Percentiles rank a stretch among this genome's conserved stretches.
Conservation (phyloP, 1,139 yeast species). For the Geotrichum australiense region DNA sequence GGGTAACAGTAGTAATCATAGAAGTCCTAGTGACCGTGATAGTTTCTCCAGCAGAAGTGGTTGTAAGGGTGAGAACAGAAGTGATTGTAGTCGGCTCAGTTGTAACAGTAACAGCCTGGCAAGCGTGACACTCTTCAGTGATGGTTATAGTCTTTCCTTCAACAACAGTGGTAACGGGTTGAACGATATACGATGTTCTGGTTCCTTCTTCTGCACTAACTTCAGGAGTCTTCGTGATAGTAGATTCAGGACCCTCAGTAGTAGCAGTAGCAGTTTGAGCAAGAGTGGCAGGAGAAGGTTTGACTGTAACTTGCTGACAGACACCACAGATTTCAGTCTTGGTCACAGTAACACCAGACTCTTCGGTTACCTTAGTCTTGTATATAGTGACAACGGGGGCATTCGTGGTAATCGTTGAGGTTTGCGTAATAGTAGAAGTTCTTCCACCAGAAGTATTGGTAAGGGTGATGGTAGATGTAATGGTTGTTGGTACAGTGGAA, state of each 20-base stretch:
- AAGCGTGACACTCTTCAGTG: constrained; percentile 10
- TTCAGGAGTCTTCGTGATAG: constrained; percentile 1
- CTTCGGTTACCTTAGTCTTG: constrained; percentile 6
- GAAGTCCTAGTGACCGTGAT: background rate
- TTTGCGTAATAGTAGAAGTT: constrained; percentile 3
- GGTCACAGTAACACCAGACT: constrained; percentile 5
- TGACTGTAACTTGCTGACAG: constrained; percentile 6
- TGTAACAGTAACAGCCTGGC: constrained; percentile 9
- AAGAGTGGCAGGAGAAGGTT: constrained; percentile 1
- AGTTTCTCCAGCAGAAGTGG: background rate
- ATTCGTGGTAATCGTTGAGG: constrained; percentile 7
- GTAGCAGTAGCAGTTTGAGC: no score
- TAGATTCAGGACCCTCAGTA: background rate
- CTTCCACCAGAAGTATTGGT: constrained; percentile 1
- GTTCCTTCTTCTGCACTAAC: constrained; percentile 5
- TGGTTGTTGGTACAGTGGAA: constrained; percentile 4
- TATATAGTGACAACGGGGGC: constrained; percentile 10
- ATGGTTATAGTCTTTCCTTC: constrained; percentile 4
- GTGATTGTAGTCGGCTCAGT: constrained; percentile 3
- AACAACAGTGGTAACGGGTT: constrained; percentile 4
- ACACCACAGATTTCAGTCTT: constrained; percentile 6
- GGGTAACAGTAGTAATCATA: constrained; percentile 6
- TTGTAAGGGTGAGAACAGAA: constrained; percentile 7
- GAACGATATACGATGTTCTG: constrained; percentile 8
- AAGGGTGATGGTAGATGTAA: constrained; percentile 3